These are phyloP conservation scores for Leptographium lundbergii DNA, from an alignment of 2,329 filamentous ascomycete genomes.

Conservation along the genomic window DNA sequence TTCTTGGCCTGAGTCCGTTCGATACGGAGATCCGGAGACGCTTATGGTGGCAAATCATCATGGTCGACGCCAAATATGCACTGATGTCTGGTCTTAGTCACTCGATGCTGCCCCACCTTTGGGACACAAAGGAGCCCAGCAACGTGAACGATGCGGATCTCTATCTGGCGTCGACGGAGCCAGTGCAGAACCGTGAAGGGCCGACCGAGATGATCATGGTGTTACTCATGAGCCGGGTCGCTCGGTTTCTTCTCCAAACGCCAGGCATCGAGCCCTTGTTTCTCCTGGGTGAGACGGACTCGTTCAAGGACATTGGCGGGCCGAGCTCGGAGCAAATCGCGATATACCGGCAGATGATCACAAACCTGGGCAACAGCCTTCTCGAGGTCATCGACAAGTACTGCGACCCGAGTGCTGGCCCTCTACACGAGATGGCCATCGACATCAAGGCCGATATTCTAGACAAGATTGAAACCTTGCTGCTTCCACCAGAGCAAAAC, in stretches of 20 bases:
- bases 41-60: slow-evolving; percentile 53
- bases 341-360: slow-evolving; percentile 28
- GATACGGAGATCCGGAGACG: slow-evolving; percentile 56
- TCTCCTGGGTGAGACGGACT: slow-evolving; percentile 28
- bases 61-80: slow-evolving; percentile 44
- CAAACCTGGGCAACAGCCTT: slow-evolving; percentile 29
- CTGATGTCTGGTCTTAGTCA: slow-evolving; percentile 44
- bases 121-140: slow-evolving; percentile 42
- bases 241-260: slow-evolving; percentile 34
- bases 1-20: slow-evolving; percentile 43
- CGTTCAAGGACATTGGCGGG: slow-evolving; percentile 13
- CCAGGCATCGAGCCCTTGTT: slow-evolving; percentile 37
- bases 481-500: slow-evolving; percentile 32
- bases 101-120: slow-evolving; percentile 36
- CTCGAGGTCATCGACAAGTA: slow-evolving; percentile 33
- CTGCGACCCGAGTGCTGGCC: slow-evolving; percentile 38
- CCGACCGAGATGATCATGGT: slow-evolving; percentile 50
- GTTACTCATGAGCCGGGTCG: slow-evolving; percentile 36
- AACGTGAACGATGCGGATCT: slow-evolving; percentile 50
- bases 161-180: slow-evolving; percentile 37
- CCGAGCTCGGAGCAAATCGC: slow-evolving; percentile 23
- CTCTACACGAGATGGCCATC: slow-evolving; percentile 37
- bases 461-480: slow-evolving; percentile 34
- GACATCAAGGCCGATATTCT: slow-evolving; percentile 33
- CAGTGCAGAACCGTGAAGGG: slow-evolving; percentile 37